Percentiles rank a stretch among this genome's conserved stretches.
Conservation (phyloP, 768 basidiomycete species). For the Rubroboletus satanas region DNA sequence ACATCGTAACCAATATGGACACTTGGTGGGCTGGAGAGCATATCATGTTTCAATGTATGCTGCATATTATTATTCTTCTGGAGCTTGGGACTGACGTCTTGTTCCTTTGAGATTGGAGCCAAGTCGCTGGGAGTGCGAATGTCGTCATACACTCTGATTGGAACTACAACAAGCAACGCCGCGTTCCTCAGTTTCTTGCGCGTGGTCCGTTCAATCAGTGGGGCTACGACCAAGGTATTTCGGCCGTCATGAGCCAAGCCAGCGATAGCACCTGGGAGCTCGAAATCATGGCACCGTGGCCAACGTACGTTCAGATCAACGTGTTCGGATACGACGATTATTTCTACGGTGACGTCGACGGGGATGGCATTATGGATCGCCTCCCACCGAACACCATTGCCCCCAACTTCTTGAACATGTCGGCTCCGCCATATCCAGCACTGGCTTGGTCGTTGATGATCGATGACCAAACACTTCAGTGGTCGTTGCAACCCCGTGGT, state of each 20-base stretch:
- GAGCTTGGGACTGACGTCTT: not conserved
- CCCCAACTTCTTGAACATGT: constrained; percentile 88
- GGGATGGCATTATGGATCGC: constrained; percentile 84
- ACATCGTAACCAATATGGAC: constrained; percentile 43
- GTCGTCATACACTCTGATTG: constrained; percentile 77
- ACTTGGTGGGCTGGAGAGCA: constrained; percentile 82
- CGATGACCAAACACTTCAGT: constrained; percentile 71
- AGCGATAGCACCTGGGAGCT: constrained; percentile 74
- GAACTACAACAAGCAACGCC: constrained; percentile 56
- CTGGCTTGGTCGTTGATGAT: constrained; percentile 83
- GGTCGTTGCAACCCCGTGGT: constrained; percentile 80
- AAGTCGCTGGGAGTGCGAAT: constrained; percentile 54
- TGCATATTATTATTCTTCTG: not conserved
- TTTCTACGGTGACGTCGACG: constrained; percentile 89
- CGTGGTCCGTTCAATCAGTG: constrained; percentile 89
- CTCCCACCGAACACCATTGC: constrained; percentile 84
- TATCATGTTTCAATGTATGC: constrained; percentile 83
- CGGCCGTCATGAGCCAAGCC: constrained; percentile 62
- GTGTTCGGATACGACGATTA: constrained; percentile 89
- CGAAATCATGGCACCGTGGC: constrained; percentile 89
- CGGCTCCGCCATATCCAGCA: constrained; percentile 83
- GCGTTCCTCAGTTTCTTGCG: constrained; percentile 82
- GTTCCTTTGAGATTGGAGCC: constrained; percentile 66
- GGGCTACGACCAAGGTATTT: constrained; percentile 85
- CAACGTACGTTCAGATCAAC: constrained; percentile 85